Conservation (phyloP, 2,329 filamentous ascomycete genomes). For the Colletotrichum lini region DNA sequence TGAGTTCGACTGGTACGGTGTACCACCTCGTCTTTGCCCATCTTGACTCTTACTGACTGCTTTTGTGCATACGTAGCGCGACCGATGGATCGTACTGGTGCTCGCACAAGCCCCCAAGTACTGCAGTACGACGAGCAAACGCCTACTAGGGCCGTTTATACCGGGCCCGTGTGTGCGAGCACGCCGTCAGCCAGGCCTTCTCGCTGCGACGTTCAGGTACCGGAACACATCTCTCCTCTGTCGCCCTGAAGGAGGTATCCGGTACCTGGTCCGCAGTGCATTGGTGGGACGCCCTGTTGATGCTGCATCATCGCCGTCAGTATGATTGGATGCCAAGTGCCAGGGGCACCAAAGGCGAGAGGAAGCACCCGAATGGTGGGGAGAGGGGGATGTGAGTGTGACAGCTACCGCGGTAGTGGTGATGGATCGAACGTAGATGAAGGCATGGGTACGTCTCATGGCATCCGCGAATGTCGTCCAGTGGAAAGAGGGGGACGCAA, state of each 20-base stretch:
- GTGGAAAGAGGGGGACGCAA: slow-evolving; percentile 21
- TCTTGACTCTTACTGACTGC: background rate
- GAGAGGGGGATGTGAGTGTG: slow-evolving; percentile 18
- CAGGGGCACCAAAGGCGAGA: slow-evolving; percentile 32
- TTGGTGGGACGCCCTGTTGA: slow-evolving; percentile 25
- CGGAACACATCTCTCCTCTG: slow-evolving; percentile 26
- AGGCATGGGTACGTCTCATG: slow-evolving; percentile 8
- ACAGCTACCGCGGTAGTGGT: slow-evolving; percentile 12
- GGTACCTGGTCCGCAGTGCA: slow-evolving; percentile 34
- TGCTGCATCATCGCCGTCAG: slow-evolving; percentile 30
- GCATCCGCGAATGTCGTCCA: slow-evolving; percentile 21
- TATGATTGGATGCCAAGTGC: slow-evolving; percentile 23
- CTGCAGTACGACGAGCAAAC: slow-evolving; percentile 11
- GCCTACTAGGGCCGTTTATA: slow-evolving; percentile 28
- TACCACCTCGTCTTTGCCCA: background rate
- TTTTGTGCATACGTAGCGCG: slow-evolving; percentile 10
- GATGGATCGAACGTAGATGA: slow-evolving; percentile 2
- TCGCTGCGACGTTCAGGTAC: slow-evolving; percentile 40
- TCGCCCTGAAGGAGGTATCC: slow-evolving; percentile 25
- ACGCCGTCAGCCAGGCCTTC: slow-evolving; percentile 6
- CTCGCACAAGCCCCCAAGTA: slow-evolving; percentile 32
- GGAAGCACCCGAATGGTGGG: slow-evolving; percentile 40
- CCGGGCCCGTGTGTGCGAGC: slow-evolving; percentile 33
- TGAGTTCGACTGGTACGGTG: background rate
- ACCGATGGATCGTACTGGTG: slow-evolving; percentile 11